A percentile compares a stretch with the other conserved stretches of the same genome.
phyloP scores from a whole-genome alignment of 2,329 filamentous ascomycete genomes.

The Drechslerella stenobrocha region DNA sequence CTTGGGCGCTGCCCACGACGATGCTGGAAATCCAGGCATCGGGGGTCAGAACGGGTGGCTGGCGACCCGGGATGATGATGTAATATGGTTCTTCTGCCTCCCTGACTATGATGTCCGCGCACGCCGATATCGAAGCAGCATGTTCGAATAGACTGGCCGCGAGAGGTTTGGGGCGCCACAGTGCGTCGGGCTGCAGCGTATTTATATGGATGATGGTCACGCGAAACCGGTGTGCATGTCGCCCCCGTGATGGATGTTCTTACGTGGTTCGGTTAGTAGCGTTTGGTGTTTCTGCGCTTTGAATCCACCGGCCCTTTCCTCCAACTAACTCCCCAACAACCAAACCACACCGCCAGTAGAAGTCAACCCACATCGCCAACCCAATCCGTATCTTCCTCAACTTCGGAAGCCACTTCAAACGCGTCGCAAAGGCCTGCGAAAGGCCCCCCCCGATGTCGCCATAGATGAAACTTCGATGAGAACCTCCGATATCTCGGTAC shows the following conservation, averaged over 20 bases:
- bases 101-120: conserved; percentile 1
- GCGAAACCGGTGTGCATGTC: not conserved
- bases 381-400: conserved; percentile 14
- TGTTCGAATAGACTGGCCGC: not conserved
- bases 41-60: conserved; percentile 56
- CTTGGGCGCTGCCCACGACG: conserved; percentile 74
- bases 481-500: conserved; percentile 52
- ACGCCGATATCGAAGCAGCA: not conserved
- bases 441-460: conserved; percentile 29
- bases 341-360: conserved; percentile 20
- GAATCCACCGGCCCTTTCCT: not conserved
- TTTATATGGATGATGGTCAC: not conserved
- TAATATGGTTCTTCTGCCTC: not conserved
- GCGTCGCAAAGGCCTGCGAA: conserved; percentile 14
- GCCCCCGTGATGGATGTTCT: conserved; percentile 14
- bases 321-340: conserved; percentile 8
- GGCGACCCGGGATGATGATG: not conserved
- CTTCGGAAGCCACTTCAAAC: conserved; percentile 9
- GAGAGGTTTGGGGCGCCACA: not conserved
- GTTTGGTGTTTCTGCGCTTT: not conserved
- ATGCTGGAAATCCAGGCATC: conserved; percentile 63
- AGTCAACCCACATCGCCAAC: conserved; percentile 45
- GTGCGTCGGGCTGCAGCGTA: not conserved
- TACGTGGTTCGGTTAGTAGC: conserved; percentile 6
- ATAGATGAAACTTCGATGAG: conserved; percentile 33